phyloP scores from a whole-genome alignment of 208 protist genomes.

The Strigomonas galati region DNA sequence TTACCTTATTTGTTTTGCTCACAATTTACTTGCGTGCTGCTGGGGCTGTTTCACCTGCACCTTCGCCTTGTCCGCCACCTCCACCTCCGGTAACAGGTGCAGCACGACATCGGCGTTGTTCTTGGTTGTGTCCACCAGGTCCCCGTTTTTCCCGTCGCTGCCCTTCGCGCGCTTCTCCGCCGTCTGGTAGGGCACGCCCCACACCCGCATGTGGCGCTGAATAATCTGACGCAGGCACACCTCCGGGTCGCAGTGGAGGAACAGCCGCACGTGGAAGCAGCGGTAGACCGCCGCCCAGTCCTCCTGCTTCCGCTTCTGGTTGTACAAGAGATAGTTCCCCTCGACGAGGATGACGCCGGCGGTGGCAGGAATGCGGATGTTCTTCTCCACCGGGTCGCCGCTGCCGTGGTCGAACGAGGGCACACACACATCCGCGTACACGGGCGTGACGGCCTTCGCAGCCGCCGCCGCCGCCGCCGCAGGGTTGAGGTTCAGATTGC shows the following conservation, averaged over 20 bases:
- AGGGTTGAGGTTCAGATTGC: too few relatives aligned
- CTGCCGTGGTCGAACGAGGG: slow-evolving; percentile 76
- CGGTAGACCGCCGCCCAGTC: slow-evolving; percentile 61
- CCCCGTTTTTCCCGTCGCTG: slow-evolving; percentile 68
- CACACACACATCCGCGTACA: slow-evolving; percentile 53
- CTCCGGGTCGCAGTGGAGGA: slow-evolving; percentile 37
- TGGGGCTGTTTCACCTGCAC: background rate
- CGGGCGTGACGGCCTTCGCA: slow-evolving; percentile 1
- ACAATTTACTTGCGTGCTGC: slow-evolving; percentile 10
- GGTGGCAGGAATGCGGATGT: slow-evolving; percentile 38
- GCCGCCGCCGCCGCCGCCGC: too few relatives aligned
- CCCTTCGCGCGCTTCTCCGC: slow-evolving; percentile 60
- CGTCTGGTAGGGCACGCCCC: slow-evolving; percentile 38
- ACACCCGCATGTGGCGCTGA: slow-evolving; percentile 68
- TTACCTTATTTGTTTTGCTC: slow-evolving; percentile 3
- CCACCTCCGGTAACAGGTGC: slow-evolving; percentile 26
- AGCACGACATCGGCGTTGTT: slow-evolving; percentile 51
- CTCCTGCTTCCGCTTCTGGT: slow-evolving; percentile 22
- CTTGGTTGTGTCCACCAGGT: slow-evolving; percentile 59
- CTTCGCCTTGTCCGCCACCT: slow-evolving; percentile 15
- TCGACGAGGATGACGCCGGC: slow-evolving; percentile 65
- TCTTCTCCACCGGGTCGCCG: slow-evolving; percentile 52
- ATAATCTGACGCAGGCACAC: slow-evolving; percentile 54
- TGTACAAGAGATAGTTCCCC: slow-evolving; percentile 77
- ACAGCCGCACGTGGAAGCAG: slow-evolving; percentile 59